A percentile compares a stretch with the other conserved stretches of the same genome.
Conservation (phyloP, 257 asterid genomes). For the Datura wrightii region DNA sequence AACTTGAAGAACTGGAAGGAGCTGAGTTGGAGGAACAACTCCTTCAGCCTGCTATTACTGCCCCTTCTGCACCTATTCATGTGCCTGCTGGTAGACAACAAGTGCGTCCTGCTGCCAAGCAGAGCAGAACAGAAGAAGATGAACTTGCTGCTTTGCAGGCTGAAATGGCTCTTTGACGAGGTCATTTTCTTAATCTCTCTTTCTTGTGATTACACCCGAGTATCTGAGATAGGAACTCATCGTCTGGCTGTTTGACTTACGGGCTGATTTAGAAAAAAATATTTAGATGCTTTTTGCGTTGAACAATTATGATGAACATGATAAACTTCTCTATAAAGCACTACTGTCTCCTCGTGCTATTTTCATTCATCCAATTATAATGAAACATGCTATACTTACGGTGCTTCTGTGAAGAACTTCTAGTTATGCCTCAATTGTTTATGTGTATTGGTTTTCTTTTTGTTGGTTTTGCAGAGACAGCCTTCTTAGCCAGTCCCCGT, state of each 20-base stretch:
- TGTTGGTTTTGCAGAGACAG: background rate
- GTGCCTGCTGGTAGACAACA: slow-evolving; percentile 69
- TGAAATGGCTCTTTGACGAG: slow-evolving; percentile 83
- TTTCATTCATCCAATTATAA: background rate
- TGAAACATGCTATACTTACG: background rate
- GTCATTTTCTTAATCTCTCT: slow-evolving; percentile 36
- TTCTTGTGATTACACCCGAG: background rate
- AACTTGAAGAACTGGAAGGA: slow-evolving; percentile 84
- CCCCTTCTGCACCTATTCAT: slow-evolving; percentile 69
- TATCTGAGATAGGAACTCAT: slow-evolving; percentile 14
- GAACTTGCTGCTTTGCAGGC: slow-evolving; percentile 86
- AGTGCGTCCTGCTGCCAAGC: slow-evolving; percentile 41
- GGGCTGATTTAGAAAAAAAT: background rate
- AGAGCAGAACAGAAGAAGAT: slow-evolving; percentile 58
- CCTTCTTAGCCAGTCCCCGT: background rate
- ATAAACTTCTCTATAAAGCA: background rate
- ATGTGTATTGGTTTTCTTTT: background rate
- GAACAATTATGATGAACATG: background rate
- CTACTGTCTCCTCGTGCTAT: background rate
- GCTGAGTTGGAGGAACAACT: slow-evolving; percentile 74
- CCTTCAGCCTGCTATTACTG: slow-evolving; percentile 72
- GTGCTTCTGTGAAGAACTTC: too few relatives aligned
- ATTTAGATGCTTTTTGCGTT: background rate
- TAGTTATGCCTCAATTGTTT: too few relatives aligned
- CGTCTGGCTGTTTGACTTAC: background rate